phyloP scores from a whole-genome alignment of 2,329 filamentous ascomycete genomes.

The Thelonectria blattea region DNA sequence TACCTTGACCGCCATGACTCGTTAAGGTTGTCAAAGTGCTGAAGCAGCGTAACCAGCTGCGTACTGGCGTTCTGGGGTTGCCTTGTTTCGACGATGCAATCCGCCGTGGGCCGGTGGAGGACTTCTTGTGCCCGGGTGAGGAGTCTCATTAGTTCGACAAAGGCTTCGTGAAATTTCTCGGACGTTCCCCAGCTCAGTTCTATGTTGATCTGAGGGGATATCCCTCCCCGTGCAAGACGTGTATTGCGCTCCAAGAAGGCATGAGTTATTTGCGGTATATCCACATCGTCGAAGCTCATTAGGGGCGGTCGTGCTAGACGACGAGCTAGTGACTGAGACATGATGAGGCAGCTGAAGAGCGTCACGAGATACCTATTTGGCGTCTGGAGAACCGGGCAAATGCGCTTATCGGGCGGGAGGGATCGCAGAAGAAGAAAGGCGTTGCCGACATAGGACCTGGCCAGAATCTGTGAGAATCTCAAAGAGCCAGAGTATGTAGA shows the following conservation, averaged over 20 bases:
- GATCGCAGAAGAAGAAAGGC: slow-evolving; percentile 15
- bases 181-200: slow-evolving; percentile 7
- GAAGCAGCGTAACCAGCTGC: neutral
- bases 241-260: slow-evolving; percentile 13
- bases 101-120: slow-evolving; percentile 10
- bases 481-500: neutral
- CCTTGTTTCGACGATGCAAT: slow-evolving; percentile 6
- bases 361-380: slow-evolving; percentile 1
- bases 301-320: slow-evolving; percentile 6
- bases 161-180: slow-evolving; percentile 10
- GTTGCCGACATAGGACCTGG: slow-evolving; percentile 18
- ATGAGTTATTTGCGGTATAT: slow-evolving; percentile 3
- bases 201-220: neutral
- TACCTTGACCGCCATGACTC: slow-evolving; percentile 3
- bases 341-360: slow-evolving; percentile 2
- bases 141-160: slow-evolving; percentile 11
- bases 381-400: slow-evolving; percentile 1
- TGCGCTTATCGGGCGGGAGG: neutral
- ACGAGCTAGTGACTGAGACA: slow-evolving; percentile 16
- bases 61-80: neutral
- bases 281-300: slow-evolving; percentile 12
- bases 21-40: slow-evolving; percentile 15
- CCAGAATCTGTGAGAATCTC: neutral
- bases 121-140: slow-evolving; percentile 6
- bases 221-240: neutral